These are phyloP conservation scores for Starmerella roubikii DNA, from an alignment of 805 yeast species.

Conservation along the genomic window DNA sequence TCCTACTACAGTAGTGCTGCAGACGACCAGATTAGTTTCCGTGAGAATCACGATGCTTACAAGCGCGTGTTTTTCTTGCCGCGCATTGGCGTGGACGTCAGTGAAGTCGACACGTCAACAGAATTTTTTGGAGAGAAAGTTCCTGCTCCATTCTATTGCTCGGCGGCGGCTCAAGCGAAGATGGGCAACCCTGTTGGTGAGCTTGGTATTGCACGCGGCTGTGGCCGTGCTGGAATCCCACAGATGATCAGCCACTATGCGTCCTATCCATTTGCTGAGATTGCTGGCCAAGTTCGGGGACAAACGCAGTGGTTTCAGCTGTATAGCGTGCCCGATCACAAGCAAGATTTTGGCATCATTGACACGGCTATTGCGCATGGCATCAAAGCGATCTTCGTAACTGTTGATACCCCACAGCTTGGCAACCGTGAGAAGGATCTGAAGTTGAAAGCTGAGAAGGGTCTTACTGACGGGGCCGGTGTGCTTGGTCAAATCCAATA, in stretches of 20 bases:
- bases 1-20: slow-evolving; percentile 85
- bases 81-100: slow-evolving; percentile 63
- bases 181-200: slow-evolving; percentile 93
- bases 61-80: slow-evolving; percentile 85
- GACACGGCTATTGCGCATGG: slow-evolving; percentile 60
- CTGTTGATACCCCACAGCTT: slow-evolving; percentile 66
- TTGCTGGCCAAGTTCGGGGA: slow-evolving; percentile 48
- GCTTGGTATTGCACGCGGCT: slow-evolving; percentile 72
- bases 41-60: slow-evolving; percentile 85
- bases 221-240: slow-evolving; percentile 52
- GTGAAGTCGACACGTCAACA: slow-evolving; percentile 52
- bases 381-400: slow-evolving; percentile 12
- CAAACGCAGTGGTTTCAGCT: slow-evolving; percentile 84
- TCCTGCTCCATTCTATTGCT: slow-evolving; percentile 71
- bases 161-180: slow-evolving; percentile 86
- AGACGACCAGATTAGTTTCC: slow-evolving; percentile 82
- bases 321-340: slow-evolving; percentile 65
- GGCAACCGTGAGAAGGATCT: slow-evolving; percentile 85
- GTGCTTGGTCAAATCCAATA: slow-evolving; percentile 39
- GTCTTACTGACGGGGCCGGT: slow-evolving; percentile 33
- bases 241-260: slow-evolving; percentile 93
- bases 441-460: slow-evolving; percentile 47
- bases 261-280: slow-evolving; percentile 76
- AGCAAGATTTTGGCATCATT: slow-evolving; percentile 46
- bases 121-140: slow-evolving; percentile 59